Evolutionary conservation across 2,329 filamentous ascomycete species (phyloP).

Genomic region (Botrytis paeoniae): DNA sequence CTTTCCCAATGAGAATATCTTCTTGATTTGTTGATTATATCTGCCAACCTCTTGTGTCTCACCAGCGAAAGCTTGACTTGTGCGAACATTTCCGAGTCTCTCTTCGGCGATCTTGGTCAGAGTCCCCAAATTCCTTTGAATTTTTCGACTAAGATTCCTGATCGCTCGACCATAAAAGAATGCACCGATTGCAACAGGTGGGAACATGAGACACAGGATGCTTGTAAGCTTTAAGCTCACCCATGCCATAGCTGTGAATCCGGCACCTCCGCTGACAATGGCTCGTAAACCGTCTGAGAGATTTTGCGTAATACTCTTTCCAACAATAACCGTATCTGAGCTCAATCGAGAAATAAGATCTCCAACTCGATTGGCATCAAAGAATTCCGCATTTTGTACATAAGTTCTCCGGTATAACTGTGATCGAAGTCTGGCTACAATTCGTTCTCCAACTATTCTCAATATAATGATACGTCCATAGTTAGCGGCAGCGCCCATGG

Average conservation of each 20-base stretch:
- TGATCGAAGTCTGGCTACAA: conserved; percentile 84
- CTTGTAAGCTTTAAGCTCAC: conserved; percentile 88
- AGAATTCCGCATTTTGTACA: conserved; percentile 97
- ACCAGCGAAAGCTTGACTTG: conserved; percentile 92
- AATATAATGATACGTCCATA: conserved; percentile 92
- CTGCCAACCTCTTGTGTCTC: conserved; percentile 86
- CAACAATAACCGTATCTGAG: conserved; percentile 95
- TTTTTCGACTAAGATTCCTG: conserved; percentile 83
- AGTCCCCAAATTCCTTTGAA: conserved; percentile 89
- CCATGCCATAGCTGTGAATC: conserved; percentile 92
- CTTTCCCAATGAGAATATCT: conserved; percentile 86
- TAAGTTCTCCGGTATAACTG: conserved; percentile 90
- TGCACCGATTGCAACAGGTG: conserved; percentile 84
- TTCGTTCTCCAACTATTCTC: conserved; percentile 89
- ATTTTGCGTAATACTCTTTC: conserved; percentile 98
- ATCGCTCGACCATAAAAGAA: conserved; percentile 90
- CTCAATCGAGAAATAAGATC: conserved; percentile 94
- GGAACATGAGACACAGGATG: conserved; percentile 81
- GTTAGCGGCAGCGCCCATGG: conserved; percentile 82
- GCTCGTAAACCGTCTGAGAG: conserved; percentile 92
- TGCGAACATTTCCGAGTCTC: conserved; percentile 93
- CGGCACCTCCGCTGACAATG: conserved; percentile 83
- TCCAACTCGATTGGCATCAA: conserved; percentile 94
- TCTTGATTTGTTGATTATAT: conserved; percentile 89
- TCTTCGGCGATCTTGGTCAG: conserved; percentile 98